Evolutionary conservation across 352 stramenopile species (phyloP), one percentile per base, ranked within the genome.

Genomic region (Pythium aristosporum): DNA sequence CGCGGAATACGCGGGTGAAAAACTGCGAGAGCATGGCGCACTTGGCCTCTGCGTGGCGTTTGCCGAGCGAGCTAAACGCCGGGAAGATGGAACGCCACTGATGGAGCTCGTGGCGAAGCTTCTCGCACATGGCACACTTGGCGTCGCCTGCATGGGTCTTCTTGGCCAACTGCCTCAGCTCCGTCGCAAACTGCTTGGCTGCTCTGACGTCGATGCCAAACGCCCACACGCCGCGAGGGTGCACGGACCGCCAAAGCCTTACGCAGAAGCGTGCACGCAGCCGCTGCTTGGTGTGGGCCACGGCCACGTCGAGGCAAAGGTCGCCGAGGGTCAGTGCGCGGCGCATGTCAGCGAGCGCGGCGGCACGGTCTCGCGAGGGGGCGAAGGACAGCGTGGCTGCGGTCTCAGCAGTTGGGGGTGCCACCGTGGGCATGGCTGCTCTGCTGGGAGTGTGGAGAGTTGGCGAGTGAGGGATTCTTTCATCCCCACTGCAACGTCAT

Each of bases 251-350:
- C 34, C 62, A 57, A 65, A 89, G 73, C 48, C 79, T 73, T 25
- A 89, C 77, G 60, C 80, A 89, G 67, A 89, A 89, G 41, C 72
- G 74, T 32, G 75, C 67, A 11, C 60, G 69, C 5, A 87, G 60
- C 21, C 68, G 72, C 65, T 68, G 75, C 13, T 68, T 72, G 0
- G 77, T 82, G 64, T 87, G 80, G 15, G 78, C 80, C 37, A 89
- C 67, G 0, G 67, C 56, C 28, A 83, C 77, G 12, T 87, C 65
- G 13, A 89, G 62, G 28, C 46, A 54, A 32, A 89, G 50, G 64
- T 89, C 77, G 3, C 72, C 64, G 18, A 89, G 68, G 41, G 77
- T 83, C 46, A 79, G 71, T 48, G 75, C 81, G 47, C 83, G 79
- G 8, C 77, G 75, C 7, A 92, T 79, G 57, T 89, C 6, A 12